phyloP scores from a whole-genome alignment of 2,329 filamentous ascomycete genomes.

The Trichoderma sp. region DNA sequence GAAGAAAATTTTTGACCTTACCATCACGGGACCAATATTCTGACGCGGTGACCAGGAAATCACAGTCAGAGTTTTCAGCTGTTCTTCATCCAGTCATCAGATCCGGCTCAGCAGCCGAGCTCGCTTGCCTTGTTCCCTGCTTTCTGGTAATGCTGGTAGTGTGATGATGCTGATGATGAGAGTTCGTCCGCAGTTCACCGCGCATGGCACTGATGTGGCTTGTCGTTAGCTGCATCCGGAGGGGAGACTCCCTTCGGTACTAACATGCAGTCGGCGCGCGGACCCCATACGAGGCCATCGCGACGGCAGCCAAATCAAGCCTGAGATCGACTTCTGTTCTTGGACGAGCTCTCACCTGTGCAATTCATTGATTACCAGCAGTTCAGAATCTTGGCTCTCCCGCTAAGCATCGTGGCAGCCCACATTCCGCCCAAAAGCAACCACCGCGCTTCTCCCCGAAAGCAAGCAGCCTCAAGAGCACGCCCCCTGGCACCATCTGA shows the following conservation, averaged over 20 bases:
- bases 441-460: not conserved
- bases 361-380: not conserved
- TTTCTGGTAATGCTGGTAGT: not conserved
- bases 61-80: not conserved
- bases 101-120: conserved; percentile 15
- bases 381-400: not conserved
- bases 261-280: not conserved
- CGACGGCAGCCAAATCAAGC: not conserved
- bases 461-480: not conserved
- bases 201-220: conserved; percentile 17
- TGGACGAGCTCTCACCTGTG: not conserved
- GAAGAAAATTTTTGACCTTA: not conserved
- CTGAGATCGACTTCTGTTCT: not conserved
- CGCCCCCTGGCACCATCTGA: not conserved
- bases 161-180: not conserved
- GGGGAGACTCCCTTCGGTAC: not conserved
- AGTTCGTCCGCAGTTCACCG: not conserved
- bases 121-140: not conserved
- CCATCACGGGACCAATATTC: conserved; percentile 17
- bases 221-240: conserved; percentile 12
- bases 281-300: not conserved
- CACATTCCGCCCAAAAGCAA: conserved; percentile 1
- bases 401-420: conserved; percentile 1
- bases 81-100: not conserved
- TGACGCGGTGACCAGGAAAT: not conserved